Base-by-base conservation (phyloP, 2,329 filamentous ascomycete species). In the Fusarium sororula region DNA sequence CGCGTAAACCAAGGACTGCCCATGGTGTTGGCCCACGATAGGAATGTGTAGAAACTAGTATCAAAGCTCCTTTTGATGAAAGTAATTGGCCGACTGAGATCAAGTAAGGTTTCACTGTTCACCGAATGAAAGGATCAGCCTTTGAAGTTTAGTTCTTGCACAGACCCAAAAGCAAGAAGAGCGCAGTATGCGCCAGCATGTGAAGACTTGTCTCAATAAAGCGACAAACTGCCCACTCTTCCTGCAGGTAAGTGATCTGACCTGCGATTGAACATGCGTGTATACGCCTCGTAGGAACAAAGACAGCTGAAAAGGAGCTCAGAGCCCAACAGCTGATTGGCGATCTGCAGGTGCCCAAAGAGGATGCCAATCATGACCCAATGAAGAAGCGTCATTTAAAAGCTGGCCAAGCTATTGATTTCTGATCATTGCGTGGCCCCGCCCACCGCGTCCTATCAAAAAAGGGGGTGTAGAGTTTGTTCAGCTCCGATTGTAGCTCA, bases 271-370 rank as follows among this genome's bases (percentile, higher is more conserved):
- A 35, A 32, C 4, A 37, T 38, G 51, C 51, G 20, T 26, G 32
- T 39, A 54, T n/a, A 39, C 35, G 35, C 1, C 20, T n/a, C 20
- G 5, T 8, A 12, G 18, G 15, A 38, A 28, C 51, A 54, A 37
- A 42, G 45, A 30, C 35, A 60, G 32, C 35, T 60, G 30, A 38
- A 54, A 60, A 47, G 7, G 4, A 54, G n/a, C 18, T 61, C 30
- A 18, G 18, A 54, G 57, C 57, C 57, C 38, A 54, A 54, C 37
- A 54, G 13, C 17, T 41, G 47, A 53, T 61, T 54, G 26, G 57
- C 22, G 20, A 39, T 54, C 35, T 61, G 57, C 56, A 37, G 30
- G 57, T 54, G 57, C 45, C 38, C 35, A 30, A 53, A 39, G 20
- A 61, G 18, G 35, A 41, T 55, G 35, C 35, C 20, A 55, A 55